A percentile compares a stretch with the other conserved stretches of the same genome.
Conservation (phyloP, 2,329 filamentous ascomycete species). For the Macroventuria anomochaeta region DNA sequence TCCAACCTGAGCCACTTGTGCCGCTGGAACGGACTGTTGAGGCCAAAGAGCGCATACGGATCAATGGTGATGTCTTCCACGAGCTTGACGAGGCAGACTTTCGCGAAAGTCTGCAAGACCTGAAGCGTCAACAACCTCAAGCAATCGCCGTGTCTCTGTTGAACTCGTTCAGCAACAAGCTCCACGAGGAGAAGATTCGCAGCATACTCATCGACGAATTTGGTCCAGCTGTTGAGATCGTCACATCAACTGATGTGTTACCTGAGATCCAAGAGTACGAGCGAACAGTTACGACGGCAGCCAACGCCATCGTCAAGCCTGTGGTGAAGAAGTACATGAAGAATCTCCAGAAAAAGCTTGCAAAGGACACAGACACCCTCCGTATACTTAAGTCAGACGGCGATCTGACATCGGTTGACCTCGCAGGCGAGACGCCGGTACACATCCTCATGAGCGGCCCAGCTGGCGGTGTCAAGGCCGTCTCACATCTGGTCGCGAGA, state of each 20-base stretch:
- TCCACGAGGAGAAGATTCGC: conserved; percentile 52
- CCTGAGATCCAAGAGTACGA: conserved; percentile 59
- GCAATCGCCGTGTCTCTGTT: conserved; percentile 57
- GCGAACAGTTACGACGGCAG: conserved; percentile 56
- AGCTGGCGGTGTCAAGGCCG: conserved; percentile 58
- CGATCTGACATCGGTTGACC: conserved; percentile 54
- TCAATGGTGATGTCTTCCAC: conserved; percentile 51
- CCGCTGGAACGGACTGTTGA: conserved; percentile 58
- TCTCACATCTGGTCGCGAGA: conserved; percentile 55
- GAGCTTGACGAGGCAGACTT: conserved; percentile 51
- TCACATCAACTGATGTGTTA: conserved; percentile 56
- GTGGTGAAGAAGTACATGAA: conserved; percentile 56
- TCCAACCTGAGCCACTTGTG: conserved; percentile 57
- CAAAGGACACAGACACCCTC: conserved; percentile 53
- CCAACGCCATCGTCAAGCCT: conserved; percentile 58
- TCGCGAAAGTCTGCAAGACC: conserved; percentile 46
- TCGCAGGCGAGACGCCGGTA: conserved; percentile 57
- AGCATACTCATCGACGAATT: conserved; percentile 53
- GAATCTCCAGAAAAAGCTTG: conserved; percentile 50
- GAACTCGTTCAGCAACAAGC: conserved; percentile 56
- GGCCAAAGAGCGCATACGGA: conserved; percentile 54
- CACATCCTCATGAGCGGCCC: conserved; percentile 59
- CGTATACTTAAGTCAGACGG: conserved; percentile 60
- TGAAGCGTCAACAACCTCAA: conserved; percentile 52
- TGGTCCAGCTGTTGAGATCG: conserved; percentile 52